Conservation (phyloP, 2,329 filamentous ascomycete genomes). For the Colletotrichum orchidophilum region DNA sequence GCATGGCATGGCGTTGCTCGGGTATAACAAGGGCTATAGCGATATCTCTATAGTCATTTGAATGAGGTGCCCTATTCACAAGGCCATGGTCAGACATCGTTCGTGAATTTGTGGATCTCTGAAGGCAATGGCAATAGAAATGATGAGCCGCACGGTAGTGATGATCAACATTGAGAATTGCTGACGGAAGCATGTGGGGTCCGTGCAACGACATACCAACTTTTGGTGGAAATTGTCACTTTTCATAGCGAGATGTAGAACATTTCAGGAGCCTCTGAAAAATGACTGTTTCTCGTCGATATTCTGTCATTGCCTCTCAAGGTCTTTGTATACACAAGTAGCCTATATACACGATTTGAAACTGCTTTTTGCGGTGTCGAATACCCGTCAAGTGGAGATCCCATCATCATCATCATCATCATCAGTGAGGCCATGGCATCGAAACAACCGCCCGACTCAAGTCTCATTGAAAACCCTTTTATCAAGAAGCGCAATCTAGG, state of each 20-base stretch:
- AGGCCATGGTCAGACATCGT: background rate
- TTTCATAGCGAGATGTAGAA: background rate
- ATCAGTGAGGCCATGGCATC: slow-evolving; percentile 35
- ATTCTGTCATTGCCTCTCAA: background rate
- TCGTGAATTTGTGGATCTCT: background rate
- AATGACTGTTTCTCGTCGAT: background rate
- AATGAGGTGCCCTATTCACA: background rate
- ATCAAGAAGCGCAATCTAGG: slow-evolving; percentile 57
- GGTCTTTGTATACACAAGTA: background rate
- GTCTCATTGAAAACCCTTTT: slow-evolving; percentile 54
- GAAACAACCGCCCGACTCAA: slow-evolving; percentile 45
- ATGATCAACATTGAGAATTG: background rate
- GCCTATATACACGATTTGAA: background rate
- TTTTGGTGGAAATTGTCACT: background rate
- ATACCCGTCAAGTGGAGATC: background rate
- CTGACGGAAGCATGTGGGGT: slow-evolving; percentile 1
- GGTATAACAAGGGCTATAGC: slow-evolving; percentile 26
- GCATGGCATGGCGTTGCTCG: slow-evolving; percentile 34
- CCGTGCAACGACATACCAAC: slow-evolving; percentile 1
- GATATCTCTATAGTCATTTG: slow-evolving; percentile 11
- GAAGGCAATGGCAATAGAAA: background rate
- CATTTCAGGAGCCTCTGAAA: background rate
- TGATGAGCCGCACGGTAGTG: background rate
- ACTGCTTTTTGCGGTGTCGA: background rate
- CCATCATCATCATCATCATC: background rate